These are phyloP conservation scores for Setaria viridis DNA, from an alignment of 202 grass and related monocot genomes.

Conservation along the genomic window DNA sequence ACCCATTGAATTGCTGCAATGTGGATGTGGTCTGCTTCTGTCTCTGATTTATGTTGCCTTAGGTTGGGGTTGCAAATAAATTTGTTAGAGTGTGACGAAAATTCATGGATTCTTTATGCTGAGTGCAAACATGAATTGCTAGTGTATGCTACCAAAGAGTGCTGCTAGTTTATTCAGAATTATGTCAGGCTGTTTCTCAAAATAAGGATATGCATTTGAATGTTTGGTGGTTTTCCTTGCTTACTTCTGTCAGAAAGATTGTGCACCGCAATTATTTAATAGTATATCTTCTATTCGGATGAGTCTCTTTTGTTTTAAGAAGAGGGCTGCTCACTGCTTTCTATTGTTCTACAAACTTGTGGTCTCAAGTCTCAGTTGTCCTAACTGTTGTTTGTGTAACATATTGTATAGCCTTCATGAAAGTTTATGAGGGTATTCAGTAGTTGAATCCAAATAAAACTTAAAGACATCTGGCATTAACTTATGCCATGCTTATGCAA, in stretches of 20 bases:
- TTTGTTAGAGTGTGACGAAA: neutral
- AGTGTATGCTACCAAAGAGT: neutral
- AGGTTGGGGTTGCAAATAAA: neutral
- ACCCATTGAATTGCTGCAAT: neutral
- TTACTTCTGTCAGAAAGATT: neutral
- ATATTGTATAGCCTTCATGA: neutral
- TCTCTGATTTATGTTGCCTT: neutral
- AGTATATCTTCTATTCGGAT: neutral
- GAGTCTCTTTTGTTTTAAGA: neutral
- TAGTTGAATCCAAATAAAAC: neutral
- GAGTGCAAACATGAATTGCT: neutral
- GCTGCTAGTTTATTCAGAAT: neutral
- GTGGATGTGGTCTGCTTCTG: neutral
- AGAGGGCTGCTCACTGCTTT: neutral
- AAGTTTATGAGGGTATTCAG: neutral
- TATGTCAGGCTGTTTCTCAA: neutral
- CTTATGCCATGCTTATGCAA: neutral
- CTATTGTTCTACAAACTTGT: constrained; percentile 12
- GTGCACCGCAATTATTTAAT: neutral
- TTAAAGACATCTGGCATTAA: neutral
- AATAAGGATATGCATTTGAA: neutral
- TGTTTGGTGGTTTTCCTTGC: neutral
- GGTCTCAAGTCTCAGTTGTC: neutral
- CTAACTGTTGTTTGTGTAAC: neutral
- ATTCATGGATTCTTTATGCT: neutral